A percentile compares a stretch with the other conserved stretches of the same genome.
phyloP scores from a whole-genome alignment of 345 rosid genomes.

The Acer campestre region DNA sequence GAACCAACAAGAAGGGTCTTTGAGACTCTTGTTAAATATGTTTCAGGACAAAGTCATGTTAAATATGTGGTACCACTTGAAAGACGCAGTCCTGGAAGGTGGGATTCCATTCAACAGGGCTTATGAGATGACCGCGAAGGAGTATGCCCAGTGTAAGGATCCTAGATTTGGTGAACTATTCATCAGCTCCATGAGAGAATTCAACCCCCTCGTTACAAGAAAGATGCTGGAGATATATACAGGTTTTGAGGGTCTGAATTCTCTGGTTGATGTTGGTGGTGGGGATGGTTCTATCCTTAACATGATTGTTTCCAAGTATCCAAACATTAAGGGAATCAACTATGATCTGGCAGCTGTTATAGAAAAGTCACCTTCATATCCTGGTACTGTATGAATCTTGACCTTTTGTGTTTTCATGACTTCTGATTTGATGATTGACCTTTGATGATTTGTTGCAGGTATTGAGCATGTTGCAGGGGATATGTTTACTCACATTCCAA shows the following conservation, averaged over 20 bases:
- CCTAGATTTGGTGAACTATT: constrained; percentile 37
- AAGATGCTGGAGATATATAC: constrained; percentile 41
- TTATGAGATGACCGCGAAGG: constrained; percentile 26
- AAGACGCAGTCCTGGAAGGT: constrained; percentile 49
- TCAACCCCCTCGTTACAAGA: constrained; percentile 40
- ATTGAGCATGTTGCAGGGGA: constrained; percentile 49
- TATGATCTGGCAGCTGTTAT: constrained; percentile 45
- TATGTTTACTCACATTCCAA: constrained; percentile 46
- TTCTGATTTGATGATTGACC: not conserved
- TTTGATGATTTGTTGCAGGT: constrained; percentile 22
- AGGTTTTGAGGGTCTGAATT: constrained; percentile 42
- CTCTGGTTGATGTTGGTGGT: constrained; percentile 57
- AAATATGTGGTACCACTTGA: constrained; percentile 37
- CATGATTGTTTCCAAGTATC: constrained; percentile 45
- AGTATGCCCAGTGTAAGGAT: constrained; percentile 33
- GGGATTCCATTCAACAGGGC: constrained; percentile 47
- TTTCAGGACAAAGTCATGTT: constrained; percentile 26
- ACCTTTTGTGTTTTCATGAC: not conserved
- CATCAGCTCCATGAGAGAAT: constrained; percentile 38
- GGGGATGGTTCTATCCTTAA: constrained; percentile 56
- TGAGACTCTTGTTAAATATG: constrained; percentile 20
- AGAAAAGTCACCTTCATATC: constrained; percentile 31
- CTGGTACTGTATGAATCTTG: constrained; percentile 31
- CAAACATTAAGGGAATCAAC: constrained; percentile 49
- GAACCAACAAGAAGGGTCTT: constrained; percentile 31